phyloP scores from a whole-genome alignment of 106 monocot species.

The Dactylorhiza incarnata region DNA sequence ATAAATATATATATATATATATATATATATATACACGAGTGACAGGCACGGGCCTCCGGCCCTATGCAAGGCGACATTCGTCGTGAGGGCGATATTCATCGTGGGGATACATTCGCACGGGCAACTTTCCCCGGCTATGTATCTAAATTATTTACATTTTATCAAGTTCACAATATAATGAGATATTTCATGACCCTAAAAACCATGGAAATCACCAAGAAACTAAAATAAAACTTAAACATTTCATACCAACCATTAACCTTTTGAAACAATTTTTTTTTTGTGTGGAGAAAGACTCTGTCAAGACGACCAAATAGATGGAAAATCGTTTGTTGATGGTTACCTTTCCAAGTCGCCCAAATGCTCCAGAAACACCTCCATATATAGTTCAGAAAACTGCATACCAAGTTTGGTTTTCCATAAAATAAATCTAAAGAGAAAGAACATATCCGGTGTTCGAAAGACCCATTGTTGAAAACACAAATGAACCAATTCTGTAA shows the following conservation, averaged over 20 bases:
- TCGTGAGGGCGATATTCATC: no score
- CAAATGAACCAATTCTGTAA: background rate
- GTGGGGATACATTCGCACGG: no score
- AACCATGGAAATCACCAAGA: background rate
- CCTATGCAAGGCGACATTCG: no score
- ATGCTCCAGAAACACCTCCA: slow-evolving; percentile 92
- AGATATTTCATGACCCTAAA: background rate
- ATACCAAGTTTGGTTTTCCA: slow-evolving; percentile 99
- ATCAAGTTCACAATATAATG: background rate
- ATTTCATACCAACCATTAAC: background rate
- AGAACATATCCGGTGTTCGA: background rate
- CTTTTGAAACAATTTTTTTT: background rate
- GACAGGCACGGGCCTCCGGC: no score
- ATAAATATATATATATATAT: no score
- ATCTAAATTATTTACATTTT: background rate
- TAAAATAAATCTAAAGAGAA: slow-evolving; percentile 93
- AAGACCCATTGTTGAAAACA: background rate
- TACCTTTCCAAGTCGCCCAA: slow-evolving; percentile 95
- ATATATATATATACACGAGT: no score
- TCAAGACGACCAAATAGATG: background rate
- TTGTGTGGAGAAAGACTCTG: background rate
- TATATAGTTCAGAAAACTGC: slow-evolving; percentile 85
- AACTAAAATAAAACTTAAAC: background rate
- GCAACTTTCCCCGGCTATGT: background rate
- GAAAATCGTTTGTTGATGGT: background rate